Evolutionary conservation across 208 protist genomes (phyloP).

Genomic region (Crithidia sp.): DNA sequence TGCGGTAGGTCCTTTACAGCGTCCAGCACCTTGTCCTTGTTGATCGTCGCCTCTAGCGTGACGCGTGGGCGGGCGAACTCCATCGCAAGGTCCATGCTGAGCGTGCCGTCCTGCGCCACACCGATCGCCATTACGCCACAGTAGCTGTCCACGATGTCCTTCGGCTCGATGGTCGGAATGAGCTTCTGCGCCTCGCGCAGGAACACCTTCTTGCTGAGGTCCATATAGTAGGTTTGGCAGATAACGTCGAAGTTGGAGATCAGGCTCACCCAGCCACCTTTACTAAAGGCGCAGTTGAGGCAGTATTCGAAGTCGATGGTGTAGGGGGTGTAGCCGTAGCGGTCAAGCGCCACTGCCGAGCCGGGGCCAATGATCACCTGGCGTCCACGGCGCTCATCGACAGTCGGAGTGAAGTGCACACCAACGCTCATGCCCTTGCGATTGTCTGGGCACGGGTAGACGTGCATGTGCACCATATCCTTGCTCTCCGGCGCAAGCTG

Average conservation of each 20-base stretch:
- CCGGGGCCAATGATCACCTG: conserved; percentile 87
- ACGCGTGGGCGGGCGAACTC: conserved; percentile 71
- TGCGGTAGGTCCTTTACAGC: conserved; percentile 30
- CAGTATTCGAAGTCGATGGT: conserved; percentile 74
- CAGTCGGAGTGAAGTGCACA: conserved; percentile 87
- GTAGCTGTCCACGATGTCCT: conserved; percentile 78
- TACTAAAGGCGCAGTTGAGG: conserved; percentile 70
- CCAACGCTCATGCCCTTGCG: conserved; percentile 74
- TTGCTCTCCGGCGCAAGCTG: conserved; percentile 64
- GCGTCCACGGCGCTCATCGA: conserved; percentile 70
- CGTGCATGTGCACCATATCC: conserved; percentile 70
- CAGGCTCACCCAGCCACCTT: conserved; percentile 75
- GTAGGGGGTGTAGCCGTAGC: conserved; percentile 88
- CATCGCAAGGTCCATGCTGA: conserved; percentile 77
- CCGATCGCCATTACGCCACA: conserved; percentile 79
- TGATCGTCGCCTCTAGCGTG: conserved; percentile 43
- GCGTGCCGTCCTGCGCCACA: conserved; percentile 54
- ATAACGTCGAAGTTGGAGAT: conserved; percentile 57
- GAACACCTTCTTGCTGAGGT: conserved; percentile 63
- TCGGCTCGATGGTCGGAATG: conserved; percentile 63
- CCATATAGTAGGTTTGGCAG: conserved; percentile 67
- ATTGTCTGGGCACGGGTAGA: conserved; percentile 75
- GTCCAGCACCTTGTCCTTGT: conserved; percentile 52
- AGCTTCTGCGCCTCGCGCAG: conserved; percentile 74
- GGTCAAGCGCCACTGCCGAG: conserved; percentile 70